Conservation (phyloP, 2,329 filamentous ascomycete genomes). For the Aspergillus pseudoglaucus region DNA sequence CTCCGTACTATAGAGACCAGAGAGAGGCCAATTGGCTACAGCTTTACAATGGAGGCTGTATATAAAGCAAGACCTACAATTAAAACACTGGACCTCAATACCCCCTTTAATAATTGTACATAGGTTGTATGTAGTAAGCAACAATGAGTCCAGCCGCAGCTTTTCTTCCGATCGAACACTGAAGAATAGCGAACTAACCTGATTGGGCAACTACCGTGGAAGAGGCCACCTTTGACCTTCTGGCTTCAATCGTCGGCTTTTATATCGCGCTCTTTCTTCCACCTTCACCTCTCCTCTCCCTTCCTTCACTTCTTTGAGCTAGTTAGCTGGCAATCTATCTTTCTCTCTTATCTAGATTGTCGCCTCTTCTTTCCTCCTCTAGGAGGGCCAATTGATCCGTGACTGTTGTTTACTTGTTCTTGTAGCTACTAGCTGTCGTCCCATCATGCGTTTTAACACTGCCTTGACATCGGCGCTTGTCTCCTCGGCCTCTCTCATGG, state of each 20-base stretch:
- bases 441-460: constrained; percentile 76
- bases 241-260: constrained; percentile 21
- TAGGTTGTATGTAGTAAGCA: too few relatives aligned
- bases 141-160: too few relatives aligned
- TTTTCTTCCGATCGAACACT: constrained; percentile 5
- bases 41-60: background rate
- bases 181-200: constrained; percentile 12
- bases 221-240: constrained; percentile 42
- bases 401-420: constrained; percentile 14
- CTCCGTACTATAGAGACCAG: background rate
- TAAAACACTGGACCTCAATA: too few relatives aligned
- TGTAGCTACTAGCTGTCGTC: constrained; percentile 18
- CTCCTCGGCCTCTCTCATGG: constrained; percentile 62
- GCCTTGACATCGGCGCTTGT: constrained; percentile 64
- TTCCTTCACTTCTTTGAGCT: constrained; percentile 4
- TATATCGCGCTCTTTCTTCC: constrained; percentile 23
- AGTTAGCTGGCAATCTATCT: constrained; percentile 8
- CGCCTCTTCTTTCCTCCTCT: constrained; percentile 4
- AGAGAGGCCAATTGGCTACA: background rate
- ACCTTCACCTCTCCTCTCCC: constrained; percentile 9
- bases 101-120: too few relatives aligned
- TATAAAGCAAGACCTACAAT: too few relatives aligned
- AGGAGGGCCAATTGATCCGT: constrained; percentile 16
- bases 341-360: constrained; percentile 3
- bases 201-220: constrained; percentile 19